Percentiles rank a stretch among this genome's conserved stretches.
Conservation (phyloP, 306 rosid species). For the Lithocarpus polystachyus region DNA sequence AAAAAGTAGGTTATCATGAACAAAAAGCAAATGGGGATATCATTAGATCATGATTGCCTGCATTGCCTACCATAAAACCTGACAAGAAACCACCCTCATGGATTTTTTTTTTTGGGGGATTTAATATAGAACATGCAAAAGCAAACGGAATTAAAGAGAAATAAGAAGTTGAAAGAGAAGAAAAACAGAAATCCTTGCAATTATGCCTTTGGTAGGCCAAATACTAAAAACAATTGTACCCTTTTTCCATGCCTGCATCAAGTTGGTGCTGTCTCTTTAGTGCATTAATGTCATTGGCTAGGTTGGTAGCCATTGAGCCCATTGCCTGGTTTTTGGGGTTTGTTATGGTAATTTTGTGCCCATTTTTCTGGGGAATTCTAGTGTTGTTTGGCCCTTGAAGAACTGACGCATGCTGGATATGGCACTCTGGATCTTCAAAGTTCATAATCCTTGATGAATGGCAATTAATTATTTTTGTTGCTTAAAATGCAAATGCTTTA, state of each 20-base stretch:
- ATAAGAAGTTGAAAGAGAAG: neutral
- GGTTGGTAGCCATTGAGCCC: neutral
- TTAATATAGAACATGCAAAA: neutral
- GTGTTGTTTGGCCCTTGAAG: neutral
- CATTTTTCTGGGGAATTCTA: neutral
- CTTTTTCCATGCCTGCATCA: neutral
- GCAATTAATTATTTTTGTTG: neutral
- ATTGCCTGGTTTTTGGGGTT: neutral
- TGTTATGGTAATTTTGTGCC: neutral
- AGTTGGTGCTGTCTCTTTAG: neutral
- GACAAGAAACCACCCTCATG: too few relatives aligned
- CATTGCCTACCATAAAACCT: too few relatives aligned
- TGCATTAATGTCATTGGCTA: neutral
- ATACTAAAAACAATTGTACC: neutral
- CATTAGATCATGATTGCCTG: too few relatives aligned
- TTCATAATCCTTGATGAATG: neutral
- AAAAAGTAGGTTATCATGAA: too few relatives aligned
- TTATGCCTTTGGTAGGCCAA: neutral
- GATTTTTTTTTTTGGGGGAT: neutral
- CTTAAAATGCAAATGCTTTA: neutral
- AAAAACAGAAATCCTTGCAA: neutral
- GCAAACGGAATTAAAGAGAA: neutral
- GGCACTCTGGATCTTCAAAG: neutral
- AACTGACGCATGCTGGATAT: neutral
- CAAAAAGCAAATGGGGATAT: too few relatives aligned